Conservation (phyloP, 495 filamentous ascomycete genomes). For the Aspergillus indologenus region DNA sequence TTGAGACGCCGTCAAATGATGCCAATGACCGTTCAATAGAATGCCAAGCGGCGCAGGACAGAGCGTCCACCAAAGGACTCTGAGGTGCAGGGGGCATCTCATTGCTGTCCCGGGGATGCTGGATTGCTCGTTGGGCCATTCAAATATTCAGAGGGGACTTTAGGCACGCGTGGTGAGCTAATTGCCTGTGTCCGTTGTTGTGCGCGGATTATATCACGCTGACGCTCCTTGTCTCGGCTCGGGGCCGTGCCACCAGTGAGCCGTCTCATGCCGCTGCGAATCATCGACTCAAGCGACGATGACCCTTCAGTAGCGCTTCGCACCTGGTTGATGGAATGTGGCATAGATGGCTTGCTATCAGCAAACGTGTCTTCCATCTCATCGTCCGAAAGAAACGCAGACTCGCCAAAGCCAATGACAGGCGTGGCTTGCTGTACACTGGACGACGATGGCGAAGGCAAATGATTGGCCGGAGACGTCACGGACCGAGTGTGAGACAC, state of each 20-base stretch:
- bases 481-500: constrained; percentile 67
- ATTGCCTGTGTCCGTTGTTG: constrained; percentile 48
- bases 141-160: constrained; percentile 59
- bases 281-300: constrained; percentile 67
- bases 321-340: constrained; percentile 43
- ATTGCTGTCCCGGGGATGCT: constrained; percentile 33
- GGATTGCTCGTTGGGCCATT: constrained; percentile 39
- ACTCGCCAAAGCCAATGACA: constrained; percentile 33
- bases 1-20: constrained; percentile 8
- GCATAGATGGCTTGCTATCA: constrained; percentile 47
- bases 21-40: constrained; percentile 3
- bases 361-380: constrained; percentile 49
- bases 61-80: neutral
- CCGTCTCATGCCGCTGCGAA: constrained; percentile 62
- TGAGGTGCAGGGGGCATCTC: neutral
- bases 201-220: constrained; percentile 55
- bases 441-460: constrained; percentile 43
- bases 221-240: constrained; percentile 55
- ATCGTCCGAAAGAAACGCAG: constrained; percentile 57
- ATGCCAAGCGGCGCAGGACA: neutral
- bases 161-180: constrained; percentile 59
- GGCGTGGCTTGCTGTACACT: constrained; percentile 26
- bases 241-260: constrained; percentile 59
- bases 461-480: constrained; percentile 63
- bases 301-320: constrained; percentile 49